phyloP scores from a whole-genome alignment of 306 rosid species.

The Abrus precatorius region DNA sequence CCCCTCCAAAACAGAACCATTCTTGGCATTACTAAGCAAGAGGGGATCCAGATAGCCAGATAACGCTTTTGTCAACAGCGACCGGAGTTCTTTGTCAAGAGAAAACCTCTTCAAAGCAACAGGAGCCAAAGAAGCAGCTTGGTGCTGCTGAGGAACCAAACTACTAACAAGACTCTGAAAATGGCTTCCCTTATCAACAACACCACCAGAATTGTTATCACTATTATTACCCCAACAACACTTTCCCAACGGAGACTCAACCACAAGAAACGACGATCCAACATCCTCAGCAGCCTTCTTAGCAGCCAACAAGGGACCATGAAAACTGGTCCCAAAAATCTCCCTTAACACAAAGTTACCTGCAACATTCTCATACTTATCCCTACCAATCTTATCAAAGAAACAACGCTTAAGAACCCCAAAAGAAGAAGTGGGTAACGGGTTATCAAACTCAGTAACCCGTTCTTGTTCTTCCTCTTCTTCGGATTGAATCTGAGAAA shows the following conservation, averaged over 20 bases:
- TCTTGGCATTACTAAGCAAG: conserved; percentile 39
- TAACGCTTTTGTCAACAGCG: conserved; percentile 54
- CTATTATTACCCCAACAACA: conserved; percentile 35
- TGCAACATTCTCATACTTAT: conserved; percentile 68
- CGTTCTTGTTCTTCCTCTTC: conserved; percentile 51
- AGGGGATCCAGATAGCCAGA: conserved; percentile 54
- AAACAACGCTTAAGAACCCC: conserved; percentile 73
- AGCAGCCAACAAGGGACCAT: conserved; percentile 75
- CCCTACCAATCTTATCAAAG: conserved; percentile 71
- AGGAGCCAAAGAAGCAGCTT: conserved; percentile 50
- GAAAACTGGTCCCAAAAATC: conserved; percentile 77
- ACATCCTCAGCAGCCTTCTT: conserved; percentile 71
- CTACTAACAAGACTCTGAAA: conserved; percentile 61
- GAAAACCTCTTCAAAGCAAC: conserved; percentile 51
- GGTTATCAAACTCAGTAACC: conserved; percentile 33
- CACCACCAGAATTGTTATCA: conserved; percentile 43
- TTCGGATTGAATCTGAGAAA: conserved; percentile 50
- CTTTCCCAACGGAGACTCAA: conserved; percentile 59
- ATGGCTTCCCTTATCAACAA: conserved; percentile 40
- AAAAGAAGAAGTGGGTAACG: conserved; percentile 73
- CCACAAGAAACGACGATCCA: conserved; percentile 69
- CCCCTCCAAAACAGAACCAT: conserved; percentile 36
- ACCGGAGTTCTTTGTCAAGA: conserved; percentile 54
- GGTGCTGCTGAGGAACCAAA: conserved; percentile 68
- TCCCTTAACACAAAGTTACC: conserved; percentile 67